These are phyloP conservation scores for Aspergillus sp. DNA, from an alignment of 2,329 filamentous ascomycete genomes.

Conservation along the genomic window DNA sequence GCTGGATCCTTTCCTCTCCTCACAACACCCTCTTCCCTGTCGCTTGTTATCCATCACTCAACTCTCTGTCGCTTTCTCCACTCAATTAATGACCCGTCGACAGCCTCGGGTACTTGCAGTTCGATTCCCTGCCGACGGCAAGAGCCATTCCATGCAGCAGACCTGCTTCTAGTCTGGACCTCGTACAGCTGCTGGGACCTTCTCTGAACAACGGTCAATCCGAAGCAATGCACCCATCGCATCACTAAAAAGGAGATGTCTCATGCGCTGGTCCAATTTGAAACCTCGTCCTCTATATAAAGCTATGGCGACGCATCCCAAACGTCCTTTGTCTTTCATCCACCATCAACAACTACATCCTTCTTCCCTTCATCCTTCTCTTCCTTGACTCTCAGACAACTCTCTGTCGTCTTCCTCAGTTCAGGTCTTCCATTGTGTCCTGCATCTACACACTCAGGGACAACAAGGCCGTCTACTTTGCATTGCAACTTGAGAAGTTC, in stretches of 20 bases:
- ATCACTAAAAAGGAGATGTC: conserved; percentile 12
- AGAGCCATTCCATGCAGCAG: conserved; percentile 20
- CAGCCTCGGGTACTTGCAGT: conserved; percentile 24
- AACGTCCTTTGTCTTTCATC: conserved; percentile 4
- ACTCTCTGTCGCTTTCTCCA: conserved; percentile 15
- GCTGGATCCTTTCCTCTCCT: not conserved
- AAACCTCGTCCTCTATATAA: conserved; percentile 26
- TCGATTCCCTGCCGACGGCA: conserved; percentile 12
- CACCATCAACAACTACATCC: conserved; percentile 12
- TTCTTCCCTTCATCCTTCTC: not conserved
- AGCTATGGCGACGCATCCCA: conserved; percentile 20
- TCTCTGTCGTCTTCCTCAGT: not conserved
- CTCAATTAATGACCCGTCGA: conserved; percentile 19
- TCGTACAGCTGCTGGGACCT: conserved; percentile 18
- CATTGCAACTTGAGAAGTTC: not conserved
- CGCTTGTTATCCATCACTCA: conserved; percentile 10
- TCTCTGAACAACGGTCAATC: conserved; percentile 12
- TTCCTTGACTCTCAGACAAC: not conserved
- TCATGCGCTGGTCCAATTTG: conserved; percentile 14
- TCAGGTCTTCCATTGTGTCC: not conserved
- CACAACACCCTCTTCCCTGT: conserved; percentile 7
- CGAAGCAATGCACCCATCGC: conserved; percentile 18
- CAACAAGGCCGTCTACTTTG: not conserved
- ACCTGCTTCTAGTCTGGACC: conserved; percentile 21
- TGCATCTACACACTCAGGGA: not conserved